These are phyloP conservation scores for Tanacetum coccineum DNA, from an alignment of 129 eudicot species.

Conservation along the genomic window DNA sequence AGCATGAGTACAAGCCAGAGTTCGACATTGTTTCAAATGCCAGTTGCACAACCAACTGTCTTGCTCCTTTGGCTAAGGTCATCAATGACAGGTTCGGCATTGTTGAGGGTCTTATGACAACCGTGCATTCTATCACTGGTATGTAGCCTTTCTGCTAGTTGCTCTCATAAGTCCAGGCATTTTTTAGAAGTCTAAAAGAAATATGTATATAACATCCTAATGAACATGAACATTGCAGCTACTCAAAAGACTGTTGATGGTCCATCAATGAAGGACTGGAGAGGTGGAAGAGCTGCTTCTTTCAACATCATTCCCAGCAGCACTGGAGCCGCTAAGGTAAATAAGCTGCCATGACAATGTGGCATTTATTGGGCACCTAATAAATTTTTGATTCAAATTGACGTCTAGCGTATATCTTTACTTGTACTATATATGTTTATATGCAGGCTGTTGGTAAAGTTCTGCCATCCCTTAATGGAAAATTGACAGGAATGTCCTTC, in stretches of 20 bases:
- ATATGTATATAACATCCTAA: neutral
- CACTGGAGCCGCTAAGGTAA: constrained; percentile 87
- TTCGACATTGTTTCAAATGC: constrained; percentile 82
- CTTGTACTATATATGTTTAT: neutral
- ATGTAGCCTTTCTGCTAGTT: constrained; percentile 2
- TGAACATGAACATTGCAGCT: constrained; percentile 21
- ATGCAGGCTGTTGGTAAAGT: constrained; percentile 61
- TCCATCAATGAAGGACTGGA: constrained; percentile 86
- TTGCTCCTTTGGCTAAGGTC: constrained; percentile 92
- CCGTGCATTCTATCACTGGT: constrained; percentile 37
- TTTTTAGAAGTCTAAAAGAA: neutral
- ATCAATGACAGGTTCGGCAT: constrained; percentile 37
- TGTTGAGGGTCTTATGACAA: constrained; percentile 38
- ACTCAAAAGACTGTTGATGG: constrained; percentile 75
- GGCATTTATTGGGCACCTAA: neutral
- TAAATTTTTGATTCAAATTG: neutral
- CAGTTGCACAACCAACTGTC: constrained; percentile 93
- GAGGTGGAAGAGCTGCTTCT: constrained; percentile 91
- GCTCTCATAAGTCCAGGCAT: neutral
- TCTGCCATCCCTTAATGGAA: constrained; percentile 50
- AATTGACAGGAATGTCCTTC: constrained; percentile 61
- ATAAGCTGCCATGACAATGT: no score
- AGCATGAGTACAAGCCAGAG: constrained; percentile 74
- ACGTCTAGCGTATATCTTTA: neutral
- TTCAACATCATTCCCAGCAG: constrained; percentile 88